Conservation (phyloP, 371 early-diverging fungal species). For the Basidiobolus meristosporus region DNA sequence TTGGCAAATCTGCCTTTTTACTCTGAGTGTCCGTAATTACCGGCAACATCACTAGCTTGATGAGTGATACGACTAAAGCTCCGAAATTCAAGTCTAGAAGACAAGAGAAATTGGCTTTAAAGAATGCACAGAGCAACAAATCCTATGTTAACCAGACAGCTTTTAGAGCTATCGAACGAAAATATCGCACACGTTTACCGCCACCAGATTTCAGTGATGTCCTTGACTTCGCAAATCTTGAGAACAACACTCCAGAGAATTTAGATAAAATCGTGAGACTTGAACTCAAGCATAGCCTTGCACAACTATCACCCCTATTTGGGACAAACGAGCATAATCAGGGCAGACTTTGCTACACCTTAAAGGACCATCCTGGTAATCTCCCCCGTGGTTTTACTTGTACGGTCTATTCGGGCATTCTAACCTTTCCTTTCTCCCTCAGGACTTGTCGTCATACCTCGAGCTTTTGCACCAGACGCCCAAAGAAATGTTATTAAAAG, state of each 20-base stretch:
- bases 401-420: neutral
- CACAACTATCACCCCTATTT: constrained; percentile 1
- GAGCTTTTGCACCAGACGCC: constrained; percentile 39
- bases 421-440: neutral
- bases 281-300: constrained; percentile 1
- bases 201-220: constrained; percentile 2
- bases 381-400: neutral
- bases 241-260: neutral
- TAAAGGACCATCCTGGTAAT: neutral
- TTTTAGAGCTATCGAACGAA: constrained; percentile 6
- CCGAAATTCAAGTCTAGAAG: too few species aligned
- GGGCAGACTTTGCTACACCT: neutral
- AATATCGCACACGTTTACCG: constrained; percentile 3
- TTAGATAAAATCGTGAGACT: constrained; percentile 2
- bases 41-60: too few species aligned
- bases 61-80: too few species aligned
- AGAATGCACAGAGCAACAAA: too few species aligned
- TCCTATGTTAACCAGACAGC: constrained; percentile 4
- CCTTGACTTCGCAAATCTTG: constrained; percentile 4
- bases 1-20: too few species aligned
- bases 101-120: too few species aligned
- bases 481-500: constrained; percentile 39
- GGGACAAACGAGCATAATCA: neutral
- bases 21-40: too few species aligned
- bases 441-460: constrained; percentile 59